Evolutionary conservation across 2,329 filamentous ascomycete species (phyloP).

Genomic region (Sclerotinia minor): DNA sequence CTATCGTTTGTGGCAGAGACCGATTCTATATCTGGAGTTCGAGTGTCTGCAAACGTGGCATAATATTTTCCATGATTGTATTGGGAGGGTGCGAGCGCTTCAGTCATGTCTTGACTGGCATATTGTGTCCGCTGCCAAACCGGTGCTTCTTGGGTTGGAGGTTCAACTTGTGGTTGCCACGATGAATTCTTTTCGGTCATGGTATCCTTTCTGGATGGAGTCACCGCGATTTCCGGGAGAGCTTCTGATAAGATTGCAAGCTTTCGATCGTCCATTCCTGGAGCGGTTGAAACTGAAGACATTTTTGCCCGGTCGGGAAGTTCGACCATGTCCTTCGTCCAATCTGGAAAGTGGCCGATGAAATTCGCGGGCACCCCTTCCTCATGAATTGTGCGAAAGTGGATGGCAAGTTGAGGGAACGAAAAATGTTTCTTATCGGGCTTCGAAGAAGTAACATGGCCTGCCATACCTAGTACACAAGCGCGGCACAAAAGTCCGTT

Average conservation of each 20-base stretch:
- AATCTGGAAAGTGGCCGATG: conserved; percentile 47
- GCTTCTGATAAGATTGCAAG: conserved; percentile 52
- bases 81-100: conserved; percentile 37
- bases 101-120: conserved; percentile 25
- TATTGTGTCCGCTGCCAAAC: conserved; percentile 16
- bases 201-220: conserved; percentile 15
- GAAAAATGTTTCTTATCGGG: conserved; percentile 48
- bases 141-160: not conserved
- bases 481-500: conserved; percentile 57
- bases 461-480: conserved; percentile 47
- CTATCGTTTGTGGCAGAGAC: conserved; percentile 29
- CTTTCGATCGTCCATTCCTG: conserved; percentile 59
- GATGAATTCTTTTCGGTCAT: not conserved
- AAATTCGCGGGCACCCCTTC: conserved; percentile 35
- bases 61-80: conserved; percentile 42
- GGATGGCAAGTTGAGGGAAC: conserved; percentile 60
- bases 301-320: conserved; percentile 55
- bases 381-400: conserved; percentile 51
- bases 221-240: conserved; percentile 48
- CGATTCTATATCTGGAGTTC: conserved; percentile 26
- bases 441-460: conserved; percentile 36
- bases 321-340: conserved; percentile 62
- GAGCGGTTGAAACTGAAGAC: conserved; percentile 49
- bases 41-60: conserved; percentile 24
- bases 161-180: conserved; percentile 20